Conservation (phyloP, 805 yeast species). For the Kurtzmaniella cleridarum region DNA sequence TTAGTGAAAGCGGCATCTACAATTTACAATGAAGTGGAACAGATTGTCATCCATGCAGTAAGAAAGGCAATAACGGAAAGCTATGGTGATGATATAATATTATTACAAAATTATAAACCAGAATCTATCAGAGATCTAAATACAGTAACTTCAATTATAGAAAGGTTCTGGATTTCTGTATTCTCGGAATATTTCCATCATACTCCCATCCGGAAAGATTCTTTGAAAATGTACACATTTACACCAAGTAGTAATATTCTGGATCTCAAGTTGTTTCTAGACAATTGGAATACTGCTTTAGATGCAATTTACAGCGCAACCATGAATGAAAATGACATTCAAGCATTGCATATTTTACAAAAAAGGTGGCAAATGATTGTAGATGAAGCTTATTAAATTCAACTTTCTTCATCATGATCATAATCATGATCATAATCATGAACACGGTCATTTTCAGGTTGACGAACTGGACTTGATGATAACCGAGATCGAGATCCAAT, state of each 20-base stretch:
- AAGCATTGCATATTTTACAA: constrained; percentile 23
- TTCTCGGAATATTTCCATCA: constrained; percentile 45
- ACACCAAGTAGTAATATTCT: neutral
- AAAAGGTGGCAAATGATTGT: constrained; percentile 27
- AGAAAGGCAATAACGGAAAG: constrained; percentile 40
- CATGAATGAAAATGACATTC: constrained; percentile 19
- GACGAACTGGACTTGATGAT: neutral
- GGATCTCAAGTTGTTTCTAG: constrained; percentile 27
- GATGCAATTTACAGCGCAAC: constrained; percentile 33
- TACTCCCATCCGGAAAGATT: constrained; percentile 6
- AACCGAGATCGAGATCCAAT: no score
- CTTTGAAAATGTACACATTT: constrained; percentile 8
- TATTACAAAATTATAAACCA: constrained; percentile 43
- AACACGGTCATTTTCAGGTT: neutral
- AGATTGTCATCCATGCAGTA: neutral
- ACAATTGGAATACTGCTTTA: constrained; percentile 49
- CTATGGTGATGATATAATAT: constrained; percentile 52
- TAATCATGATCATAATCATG: neutral
- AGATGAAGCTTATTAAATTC: neutral
- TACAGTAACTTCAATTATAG: constrained; percentile 33
- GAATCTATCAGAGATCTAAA: constrained; percentile 25
- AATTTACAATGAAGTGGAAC: neutral
- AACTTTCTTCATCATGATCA: neutral
- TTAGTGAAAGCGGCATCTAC: neutral
- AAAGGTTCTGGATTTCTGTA: constrained; percentile 50